Evolutionary conservation across 768 basidiomycete species (phyloP).

Genomic region (Gymnopilus junonius): DNA sequence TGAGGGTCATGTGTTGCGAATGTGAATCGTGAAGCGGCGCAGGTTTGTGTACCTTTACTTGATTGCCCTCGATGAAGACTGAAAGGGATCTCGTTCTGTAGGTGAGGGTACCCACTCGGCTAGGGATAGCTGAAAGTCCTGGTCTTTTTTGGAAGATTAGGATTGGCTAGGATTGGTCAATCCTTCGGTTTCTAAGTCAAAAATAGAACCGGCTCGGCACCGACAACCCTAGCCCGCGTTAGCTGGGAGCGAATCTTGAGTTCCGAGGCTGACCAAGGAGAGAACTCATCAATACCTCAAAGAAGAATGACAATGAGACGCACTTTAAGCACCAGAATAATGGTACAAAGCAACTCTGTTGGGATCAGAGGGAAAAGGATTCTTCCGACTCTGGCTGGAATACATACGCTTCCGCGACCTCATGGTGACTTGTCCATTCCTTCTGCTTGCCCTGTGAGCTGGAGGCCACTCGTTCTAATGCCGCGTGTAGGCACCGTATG

Average conservation of each 20-base stretch:
- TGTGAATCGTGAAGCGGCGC: background rate
- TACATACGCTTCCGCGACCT: slow-evolving; percentile 15
- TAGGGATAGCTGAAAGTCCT: background rate
- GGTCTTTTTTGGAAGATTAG: slow-evolving; percentile 3
- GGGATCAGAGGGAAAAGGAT: slow-evolving; percentile 10
- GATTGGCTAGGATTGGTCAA: no score
- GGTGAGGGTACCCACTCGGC: background rate
- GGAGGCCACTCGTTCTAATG: slow-evolving; percentile 15
- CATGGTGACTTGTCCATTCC: slow-evolving; percentile 12
- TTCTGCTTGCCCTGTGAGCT: slow-evolving; percentile 4
- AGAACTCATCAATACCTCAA: slow-evolving; percentile 6
- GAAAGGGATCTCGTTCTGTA: background rate
- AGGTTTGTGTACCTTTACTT: background rate
- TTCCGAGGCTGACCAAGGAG: slow-evolving; percentile 11
- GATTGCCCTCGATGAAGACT: background rate
- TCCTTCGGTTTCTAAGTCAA: slow-evolving; percentile 6
- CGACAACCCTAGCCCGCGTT: slow-evolving; percentile 3
- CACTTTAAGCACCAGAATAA: slow-evolving; percentile 3
- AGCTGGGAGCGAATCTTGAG: background rate
- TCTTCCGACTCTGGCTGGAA: slow-evolving; percentile 15
- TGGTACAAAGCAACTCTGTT: slow-evolving; percentile 9
- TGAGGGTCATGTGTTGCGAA: slow-evolving; percentile 22
- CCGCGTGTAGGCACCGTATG: slow-evolving; percentile 15
- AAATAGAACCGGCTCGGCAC: slow-evolving; percentile 13
- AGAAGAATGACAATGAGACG: slow-evolving; percentile 1